Conservation (phyloP, 805 yeast species). For the Candida silvicultrix region DNA sequence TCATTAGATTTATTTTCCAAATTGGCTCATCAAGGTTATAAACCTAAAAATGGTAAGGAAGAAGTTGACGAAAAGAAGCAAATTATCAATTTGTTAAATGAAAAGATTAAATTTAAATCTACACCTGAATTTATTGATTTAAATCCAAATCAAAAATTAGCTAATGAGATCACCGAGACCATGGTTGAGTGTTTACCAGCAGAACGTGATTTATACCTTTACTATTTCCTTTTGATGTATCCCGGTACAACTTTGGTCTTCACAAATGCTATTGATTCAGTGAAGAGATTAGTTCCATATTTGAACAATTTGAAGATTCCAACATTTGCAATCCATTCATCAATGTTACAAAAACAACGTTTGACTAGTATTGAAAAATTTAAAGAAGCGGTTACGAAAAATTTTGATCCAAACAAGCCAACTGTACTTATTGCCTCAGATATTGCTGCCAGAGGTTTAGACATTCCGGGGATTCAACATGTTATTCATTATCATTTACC, state of each 20-base stretch:
- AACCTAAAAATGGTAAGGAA: conserved; percentile 19
- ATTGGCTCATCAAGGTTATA: conserved; percentile 38
- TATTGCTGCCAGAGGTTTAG: conserved; percentile 97
- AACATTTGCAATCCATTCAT: conserved; percentile 77
- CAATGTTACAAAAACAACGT: conserved; percentile 93
- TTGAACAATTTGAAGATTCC: conserved; percentile 64
- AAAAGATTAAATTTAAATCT: conserved; percentile 66
- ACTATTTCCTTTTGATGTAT: conserved; percentile 79
- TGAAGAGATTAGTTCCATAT: conserved; percentile 75
- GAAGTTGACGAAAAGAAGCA: conserved; percentile 39
- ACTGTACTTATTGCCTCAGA: conserved; percentile 88
- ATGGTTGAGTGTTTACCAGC: conserved; percentile 85
- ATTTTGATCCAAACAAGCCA: conserved; percentile 36
- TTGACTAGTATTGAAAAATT: conserved; percentile 80
- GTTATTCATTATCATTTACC: conserved; percentile 96
- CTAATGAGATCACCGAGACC: conserved; percentile 73
- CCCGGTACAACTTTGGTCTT: conserved; percentile 89
- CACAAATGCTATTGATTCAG: conserved; percentile 93
- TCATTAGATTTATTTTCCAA: conserved; percentile 76
- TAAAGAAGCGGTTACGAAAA: conserved; percentile 39
- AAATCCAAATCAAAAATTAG: conserved; percentile 77
- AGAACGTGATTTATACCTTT: conserved; percentile 85
- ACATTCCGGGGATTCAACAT: conserved; percentile 84
- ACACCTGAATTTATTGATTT: conserved; percentile 75
- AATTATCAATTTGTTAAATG: conserved; percentile 56